Conservation (phyloP, 2,329 filamentous ascomycete species). For the Ambrosiella xylebori region DNA sequence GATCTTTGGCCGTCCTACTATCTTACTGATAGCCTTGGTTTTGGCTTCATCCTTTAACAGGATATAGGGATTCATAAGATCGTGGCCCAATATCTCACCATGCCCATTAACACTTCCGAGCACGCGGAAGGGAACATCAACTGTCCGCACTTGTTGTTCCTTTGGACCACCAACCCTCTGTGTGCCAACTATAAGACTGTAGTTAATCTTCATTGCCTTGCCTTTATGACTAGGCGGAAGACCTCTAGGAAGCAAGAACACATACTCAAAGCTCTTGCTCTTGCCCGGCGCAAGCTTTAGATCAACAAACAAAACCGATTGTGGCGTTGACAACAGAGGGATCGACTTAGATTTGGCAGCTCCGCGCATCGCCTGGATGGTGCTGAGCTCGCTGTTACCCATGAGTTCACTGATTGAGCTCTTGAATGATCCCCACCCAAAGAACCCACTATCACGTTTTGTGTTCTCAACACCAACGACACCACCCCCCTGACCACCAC, state of each 20-base stretch:
- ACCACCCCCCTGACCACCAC: slow-evolving; percentile 72
- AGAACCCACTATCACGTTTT: slow-evolving; percentile 61
- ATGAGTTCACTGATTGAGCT: slow-evolving; percentile 77
- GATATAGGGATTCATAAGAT: slow-evolving; percentile 87
- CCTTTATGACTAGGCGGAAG: slow-evolving; percentile 84
- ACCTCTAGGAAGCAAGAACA: slow-evolving; percentile 69
- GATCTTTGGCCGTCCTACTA: slow-evolving; percentile 17
- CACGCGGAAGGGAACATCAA: slow-evolving; percentile 83
- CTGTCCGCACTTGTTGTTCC: slow-evolving; percentile 72
- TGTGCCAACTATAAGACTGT: slow-evolving; percentile 80
- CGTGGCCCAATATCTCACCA: slow-evolving; percentile 79
- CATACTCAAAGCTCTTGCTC: slow-evolving; percentile 72
- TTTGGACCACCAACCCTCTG: slow-evolving; percentile 64
- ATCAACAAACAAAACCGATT: slow-evolving; percentile 92
- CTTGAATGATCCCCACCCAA: slow-evolving; percentile 75
- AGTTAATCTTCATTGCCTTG: slow-evolving; percentile 84
- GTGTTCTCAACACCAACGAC: slow-evolving; percentile 62
- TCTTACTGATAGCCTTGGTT: slow-evolving; percentile 16
- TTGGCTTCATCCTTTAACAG: slow-evolving; percentile 69
- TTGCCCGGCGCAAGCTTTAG: slow-evolving; percentile 74
- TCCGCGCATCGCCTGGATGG: slow-evolving; percentile 87
- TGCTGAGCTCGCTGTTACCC: slow-evolving; percentile 75
- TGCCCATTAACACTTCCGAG: slow-evolving; percentile 81
- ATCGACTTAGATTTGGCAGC: slow-evolving; percentile 73
- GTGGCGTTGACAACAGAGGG: slow-evolving; percentile 82